Evolutionary conservation across 2,329 filamentous ascomycete genomes (phyloP), one percentile per base, ranked within the genome.

Genomic region (Alternaria tenuissima): DNA sequence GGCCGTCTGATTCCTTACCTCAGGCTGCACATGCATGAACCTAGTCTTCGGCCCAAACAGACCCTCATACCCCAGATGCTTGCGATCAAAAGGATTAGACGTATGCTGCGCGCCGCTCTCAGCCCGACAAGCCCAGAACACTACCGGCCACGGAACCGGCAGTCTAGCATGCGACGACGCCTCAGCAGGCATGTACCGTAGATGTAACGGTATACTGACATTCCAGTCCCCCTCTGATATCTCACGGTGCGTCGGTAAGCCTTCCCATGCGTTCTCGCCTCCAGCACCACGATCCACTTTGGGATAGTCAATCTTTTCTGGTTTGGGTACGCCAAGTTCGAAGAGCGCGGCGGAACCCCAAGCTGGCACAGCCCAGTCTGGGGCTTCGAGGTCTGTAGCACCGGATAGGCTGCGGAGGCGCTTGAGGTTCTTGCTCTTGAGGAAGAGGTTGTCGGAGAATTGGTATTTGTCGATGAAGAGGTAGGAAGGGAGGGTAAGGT

Each of bases 401-500:
- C 91, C 86, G 26, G 88, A 88, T 14, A 92, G 85, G 64, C 90
- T 87, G 44, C 85, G 88, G 41, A 96, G 81, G 2, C 86, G 82
- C 3, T 85, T 83, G 20, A 97, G 84, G 72, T 96, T 92, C 71
- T 96, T 93, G 1, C 92, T 94, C 4, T 87, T 79, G 30, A 96
- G 85, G 79, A 96, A 95, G 5, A 97, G 84, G 0, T 86, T 79
- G 75, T 94, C 91, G 24, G 82, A 84, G 61, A 97, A 86, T 78
- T 96, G 93, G 79, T 97, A 96, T 72, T 89, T 89, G 81, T 98
- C 94, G 39, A 91, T 87, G 78, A 98, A 97, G 63, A 97, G 84
- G 49, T 85, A 81, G 26, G 89, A 91, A 1, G 94, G 94, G 3
- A 97, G 86, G 0, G 92, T 96, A 26, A 97, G 81, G 78, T 96